These are phyloP conservation scores for Sugiyamaella mastotermitis DNA, from an alignment of 805 yeast species.

Conservation along the genomic window DNA sequence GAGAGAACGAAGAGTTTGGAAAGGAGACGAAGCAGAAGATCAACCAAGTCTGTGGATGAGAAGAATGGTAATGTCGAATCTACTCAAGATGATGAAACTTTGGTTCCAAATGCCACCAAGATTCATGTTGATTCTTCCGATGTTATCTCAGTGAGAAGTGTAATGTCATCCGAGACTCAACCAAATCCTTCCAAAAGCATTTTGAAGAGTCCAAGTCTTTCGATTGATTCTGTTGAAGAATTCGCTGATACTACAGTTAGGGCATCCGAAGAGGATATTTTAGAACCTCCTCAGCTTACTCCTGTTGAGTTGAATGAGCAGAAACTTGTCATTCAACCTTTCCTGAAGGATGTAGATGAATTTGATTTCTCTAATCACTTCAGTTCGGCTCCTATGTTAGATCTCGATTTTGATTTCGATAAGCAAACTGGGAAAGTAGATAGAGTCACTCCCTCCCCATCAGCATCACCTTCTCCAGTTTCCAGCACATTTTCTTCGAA, in stretches of 20 bases:
- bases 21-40: slow-evolving; percentile 25
- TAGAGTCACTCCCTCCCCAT: slow-evolving; percentile 9
- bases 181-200: slow-evolving; percentile 13
- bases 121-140: slow-evolving; percentile 18
- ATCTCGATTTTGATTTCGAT: slow-evolving; percentile 13
- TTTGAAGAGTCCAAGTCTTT: slow-evolving; percentile 14
- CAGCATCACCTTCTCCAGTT: slow-evolving; percentile 8
- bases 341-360: too few species aligned
- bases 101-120: slow-evolving; percentile 28
- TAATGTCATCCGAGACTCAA: slow-evolving; percentile 4
- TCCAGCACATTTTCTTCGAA: slow-evolving; percentile 1
- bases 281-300: not conserved
- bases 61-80: slow-evolving; percentile 3
- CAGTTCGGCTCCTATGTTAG: slow-evolving; percentile 3
- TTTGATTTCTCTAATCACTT: slow-evolving; percentile 6
- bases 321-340: too few species aligned
- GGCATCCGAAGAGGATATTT: not conserved
- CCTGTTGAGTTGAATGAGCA: not conserved
- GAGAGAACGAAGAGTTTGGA: slow-evolving; percentile 31
- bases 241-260: not conserved
- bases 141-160: slow-evolving; percentile 1
- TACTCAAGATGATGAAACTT: slow-evolving; percentile 22
- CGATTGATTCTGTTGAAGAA: slow-evolving; percentile 1
- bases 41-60: slow-evolving; percentile 1
- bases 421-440: slow-evolving; percentile 7